Evolutionary conservation across 2,329 filamentous ascomycete species (phyloP).

Genomic region (Lachnellula arida): DNA sequence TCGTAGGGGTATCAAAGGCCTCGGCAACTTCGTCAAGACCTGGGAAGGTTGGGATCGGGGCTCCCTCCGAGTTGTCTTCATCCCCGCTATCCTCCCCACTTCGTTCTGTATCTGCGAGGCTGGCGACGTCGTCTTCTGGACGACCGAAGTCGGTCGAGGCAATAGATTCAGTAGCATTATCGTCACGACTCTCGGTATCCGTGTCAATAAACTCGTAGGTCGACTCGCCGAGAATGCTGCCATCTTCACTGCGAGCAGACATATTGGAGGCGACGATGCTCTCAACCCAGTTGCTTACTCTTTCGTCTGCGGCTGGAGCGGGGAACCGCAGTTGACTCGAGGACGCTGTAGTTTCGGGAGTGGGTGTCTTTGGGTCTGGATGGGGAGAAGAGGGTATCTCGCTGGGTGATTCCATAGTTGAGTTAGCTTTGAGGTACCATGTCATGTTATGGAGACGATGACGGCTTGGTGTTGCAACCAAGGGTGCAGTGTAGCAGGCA

Average conservation of each 20-base stretch:
- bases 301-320: constrained; percentile 22
- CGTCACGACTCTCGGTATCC: constrained; percentile 32
- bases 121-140: constrained; percentile 33
- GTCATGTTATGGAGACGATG: constrained; percentile 6
- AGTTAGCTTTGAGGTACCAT: constrained; percentile 29
- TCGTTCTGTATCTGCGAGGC: constrained; percentile 32
- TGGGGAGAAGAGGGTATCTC: constrained; percentile 11
- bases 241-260: constrained; percentile 29
- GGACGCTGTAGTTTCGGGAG: constrained; percentile 2
- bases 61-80: constrained; percentile 17
- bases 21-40: constrained; percentile 25
- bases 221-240: constrained; percentile 29
- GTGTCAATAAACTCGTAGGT: constrained; percentile 34
- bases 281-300: constrained; percentile 29
- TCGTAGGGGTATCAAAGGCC: constrained; percentile 29
- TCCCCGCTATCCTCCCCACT: constrained; percentile 32
- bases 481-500: constrained; percentile 4
- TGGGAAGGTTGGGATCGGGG: constrained; percentile 19
- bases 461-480: neutral
- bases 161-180: constrained; percentile 32
- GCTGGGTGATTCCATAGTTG: constrained; percentile 27
- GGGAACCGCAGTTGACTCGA: constrained; percentile 25
- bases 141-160: constrained; percentile 32
- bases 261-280: constrained; percentile 24
- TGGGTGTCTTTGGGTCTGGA: constrained; percentile 9